A percentile compares a stretch with the other conserved stretches of the same genome.
Conservation (phyloP, 2,329 filamentous ascomycete genomes). For the Talaromyces sp. region DNA sequence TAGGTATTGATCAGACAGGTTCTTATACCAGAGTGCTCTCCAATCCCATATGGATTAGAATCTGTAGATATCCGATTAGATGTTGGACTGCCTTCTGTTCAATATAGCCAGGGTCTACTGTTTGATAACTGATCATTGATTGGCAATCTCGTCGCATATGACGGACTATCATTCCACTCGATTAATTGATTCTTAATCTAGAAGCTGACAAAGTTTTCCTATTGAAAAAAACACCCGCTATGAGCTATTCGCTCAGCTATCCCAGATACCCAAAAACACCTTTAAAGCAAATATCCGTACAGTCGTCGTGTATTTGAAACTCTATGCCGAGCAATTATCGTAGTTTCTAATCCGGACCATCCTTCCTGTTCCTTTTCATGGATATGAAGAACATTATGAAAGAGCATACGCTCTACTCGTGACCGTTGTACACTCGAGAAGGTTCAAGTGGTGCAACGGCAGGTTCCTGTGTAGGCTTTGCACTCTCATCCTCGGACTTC, state of each 20-base stretch:
- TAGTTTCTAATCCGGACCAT: not conserved
- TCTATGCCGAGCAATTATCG: not conserved
- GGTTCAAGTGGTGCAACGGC: constrained; percentile 14
- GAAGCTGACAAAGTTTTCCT: not conserved
- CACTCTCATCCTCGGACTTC: constrained; percentile 14
- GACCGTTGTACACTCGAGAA: constrained; percentile 17
- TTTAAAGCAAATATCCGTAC: not conserved
- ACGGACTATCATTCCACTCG: not conserved
- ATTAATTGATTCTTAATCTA: not conserved
- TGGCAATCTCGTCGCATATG: not conserved
- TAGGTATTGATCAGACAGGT: too few species aligned
- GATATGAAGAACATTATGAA: not conserved
- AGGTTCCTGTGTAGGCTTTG: constrained; percentile 3
- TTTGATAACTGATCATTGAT: not conserved
- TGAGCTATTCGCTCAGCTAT: not conserved
- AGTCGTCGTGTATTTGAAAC: not conserved
- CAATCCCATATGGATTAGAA: too few species aligned
- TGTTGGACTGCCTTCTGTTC: too few species aligned
- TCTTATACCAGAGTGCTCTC: too few species aligned
- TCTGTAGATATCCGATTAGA: too few species aligned
- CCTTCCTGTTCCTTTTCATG: not conserved
- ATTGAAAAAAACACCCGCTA: constrained; percentile 8
- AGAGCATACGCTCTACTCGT: constrained; percentile 8
- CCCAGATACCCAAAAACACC: not conserved
- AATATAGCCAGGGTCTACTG: too few species aligned